A percentile compares a stretch with the other conserved stretches of the same genome.
These are phyloP conservation scores for Arxiozyma telluris DNA, from an alignment of 1,139 yeast genomes.

Conservation along the genomic window DNA sequence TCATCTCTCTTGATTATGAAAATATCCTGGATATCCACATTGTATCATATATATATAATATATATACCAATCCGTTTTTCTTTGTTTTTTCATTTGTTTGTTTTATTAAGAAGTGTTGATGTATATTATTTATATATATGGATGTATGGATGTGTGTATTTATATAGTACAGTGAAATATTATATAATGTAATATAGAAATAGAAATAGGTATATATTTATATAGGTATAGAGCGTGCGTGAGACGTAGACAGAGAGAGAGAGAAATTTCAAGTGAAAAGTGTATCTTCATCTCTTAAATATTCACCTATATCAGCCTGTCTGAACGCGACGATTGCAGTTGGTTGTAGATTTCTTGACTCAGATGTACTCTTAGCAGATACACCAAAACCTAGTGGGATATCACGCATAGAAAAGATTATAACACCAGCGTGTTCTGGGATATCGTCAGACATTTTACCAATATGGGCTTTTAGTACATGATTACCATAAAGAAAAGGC, in stretches of 20 bases:
- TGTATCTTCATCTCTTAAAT: conserved; percentile 95
- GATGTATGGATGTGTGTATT: neutral
- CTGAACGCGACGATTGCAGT: conserved; percentile 91
- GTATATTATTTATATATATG: neutral
- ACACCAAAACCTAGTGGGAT: conserved; percentile 95
- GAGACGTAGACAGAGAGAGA: neutral
- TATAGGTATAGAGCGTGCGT: too few species aligned
- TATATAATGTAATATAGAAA: neutral
- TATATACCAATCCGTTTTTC: neutral
- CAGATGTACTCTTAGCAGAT: conserved; percentile 85
- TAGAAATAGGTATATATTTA: neutral
- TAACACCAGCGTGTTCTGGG: conserved; percentile 96
- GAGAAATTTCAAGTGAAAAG: conserved; percentile 53
- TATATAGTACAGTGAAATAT: neutral
- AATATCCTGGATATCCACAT: neutral
- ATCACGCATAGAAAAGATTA: conserved; percentile 86
- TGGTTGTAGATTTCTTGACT: conserved; percentile 80
- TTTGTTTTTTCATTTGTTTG: neutral
- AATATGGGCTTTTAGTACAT: conserved; percentile 89
- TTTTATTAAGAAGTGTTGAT: neutral
- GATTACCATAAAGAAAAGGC: conserved; percentile 96
- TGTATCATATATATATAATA: neutral
- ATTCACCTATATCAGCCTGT: conserved; percentile 97
- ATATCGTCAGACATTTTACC: conserved; percentile 97
- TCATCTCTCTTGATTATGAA: neutral